These are phyloP conservation scores for Rhodosporidiobolus odoratus DNA, from an alignment of 768 basidiomycete genomes.

Conservation along the genomic window DNA sequence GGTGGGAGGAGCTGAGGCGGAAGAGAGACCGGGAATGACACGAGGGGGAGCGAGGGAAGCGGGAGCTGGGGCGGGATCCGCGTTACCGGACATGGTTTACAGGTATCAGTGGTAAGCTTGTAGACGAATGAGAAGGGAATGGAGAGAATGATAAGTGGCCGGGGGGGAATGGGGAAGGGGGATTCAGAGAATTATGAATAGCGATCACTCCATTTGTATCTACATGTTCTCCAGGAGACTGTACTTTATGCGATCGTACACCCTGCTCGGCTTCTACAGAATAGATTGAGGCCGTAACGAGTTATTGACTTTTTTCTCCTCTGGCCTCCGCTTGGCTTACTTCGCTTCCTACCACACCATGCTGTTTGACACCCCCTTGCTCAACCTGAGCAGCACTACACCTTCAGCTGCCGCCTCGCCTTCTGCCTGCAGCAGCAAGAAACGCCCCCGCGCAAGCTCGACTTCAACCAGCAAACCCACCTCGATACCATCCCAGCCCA, in stretches of 20 bases:
- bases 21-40: constrained; percentile 19
- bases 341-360: not conserved
- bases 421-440: constrained; percentile 1
- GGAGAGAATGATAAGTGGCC: no score
- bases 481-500: constrained; percentile 42
- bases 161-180: no score
- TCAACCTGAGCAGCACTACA: constrained; percentile 6
- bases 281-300: no score
- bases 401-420: constrained; percentile 12
- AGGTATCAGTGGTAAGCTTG: not conserved
- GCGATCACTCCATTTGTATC: no score
- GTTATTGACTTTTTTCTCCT: not conserved
- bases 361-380: constrained; percentile 37
- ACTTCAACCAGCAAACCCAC: not conserved
- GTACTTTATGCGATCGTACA: no score
- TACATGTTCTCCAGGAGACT: no score
- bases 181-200: no score
- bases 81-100: not conserved
- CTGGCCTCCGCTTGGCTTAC: not conserved
- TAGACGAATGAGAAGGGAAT: not conserved
- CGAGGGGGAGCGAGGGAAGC: not conserved
- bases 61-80: not conserved
- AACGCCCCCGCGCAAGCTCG: constrained; percentile 24
- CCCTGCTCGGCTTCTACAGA: no score
- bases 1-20: not conserved